These are phyloP conservation scores for Hyaloscypha bicolor DNA, from an alignment of 495 filamentous ascomycete genomes.

Conservation along the genomic window DNA sequence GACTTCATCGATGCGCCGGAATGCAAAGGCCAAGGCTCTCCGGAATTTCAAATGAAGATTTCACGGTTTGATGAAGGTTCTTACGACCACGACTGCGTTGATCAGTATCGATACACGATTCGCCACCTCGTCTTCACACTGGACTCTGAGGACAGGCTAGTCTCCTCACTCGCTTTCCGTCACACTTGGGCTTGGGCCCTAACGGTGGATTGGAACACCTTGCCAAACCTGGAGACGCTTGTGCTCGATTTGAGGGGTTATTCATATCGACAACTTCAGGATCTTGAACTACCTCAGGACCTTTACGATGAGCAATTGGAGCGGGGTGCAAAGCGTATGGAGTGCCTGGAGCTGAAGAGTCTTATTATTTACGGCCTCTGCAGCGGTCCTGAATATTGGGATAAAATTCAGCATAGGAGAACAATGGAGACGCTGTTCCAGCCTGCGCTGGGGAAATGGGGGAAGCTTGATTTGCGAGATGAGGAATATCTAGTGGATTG, in stretches of 20 bases:
- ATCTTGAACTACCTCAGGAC: neutral
- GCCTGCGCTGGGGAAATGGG: conserved; percentile 3
- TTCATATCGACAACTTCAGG: neutral
- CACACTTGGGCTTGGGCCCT: conserved; percentile 8
- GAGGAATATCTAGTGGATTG: neutral
- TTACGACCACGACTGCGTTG: neutral
- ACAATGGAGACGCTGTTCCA: neutral
- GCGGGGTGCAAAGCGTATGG: conserved; percentile 6
- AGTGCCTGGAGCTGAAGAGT: conserved; percentile 2
- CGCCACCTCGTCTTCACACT: conserved; percentile 1
- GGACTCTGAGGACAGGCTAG: neutral
- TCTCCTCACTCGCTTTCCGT: neutral
- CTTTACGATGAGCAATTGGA: neutral
- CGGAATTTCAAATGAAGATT: neutral
- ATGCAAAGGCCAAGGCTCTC: neutral
- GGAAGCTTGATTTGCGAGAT: conserved; percentile 2
- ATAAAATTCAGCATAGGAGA: neutral
- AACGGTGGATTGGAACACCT: conserved; percentile 11
- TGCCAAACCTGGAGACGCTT: conserved; percentile 14
- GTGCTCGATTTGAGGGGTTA: conserved; percentile 10
- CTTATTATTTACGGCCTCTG: conserved; percentile 4
- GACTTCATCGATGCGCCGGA: neutral
- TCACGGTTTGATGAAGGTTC: neutral
- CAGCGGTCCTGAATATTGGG: neutral
- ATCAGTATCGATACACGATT: conserved; percentile 6